Percentiles rank a stretch among this genome's conserved stretches.
Evolutionary conservation across 352 stramenopile species (phyloP).

Genomic region (Phytophthora crassamura): DNA sequence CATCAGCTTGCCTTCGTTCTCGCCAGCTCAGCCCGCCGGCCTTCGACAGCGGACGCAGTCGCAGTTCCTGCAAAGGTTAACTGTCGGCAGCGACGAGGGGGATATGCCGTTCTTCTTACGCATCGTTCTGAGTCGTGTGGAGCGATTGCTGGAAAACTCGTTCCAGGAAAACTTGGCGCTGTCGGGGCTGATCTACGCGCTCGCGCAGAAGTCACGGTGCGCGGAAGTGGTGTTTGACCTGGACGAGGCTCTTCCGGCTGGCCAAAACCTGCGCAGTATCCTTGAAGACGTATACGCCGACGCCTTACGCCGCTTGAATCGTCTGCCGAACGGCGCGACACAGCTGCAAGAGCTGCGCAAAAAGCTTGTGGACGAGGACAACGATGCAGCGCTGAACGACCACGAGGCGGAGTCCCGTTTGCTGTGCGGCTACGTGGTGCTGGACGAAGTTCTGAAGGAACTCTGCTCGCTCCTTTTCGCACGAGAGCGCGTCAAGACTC

Average conservation of each 20-base stretch:
- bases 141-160: slow-evolving; percentile 82
- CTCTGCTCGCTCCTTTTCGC: slow-evolving; percentile 84
- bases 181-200: slow-evolving; percentile 75
- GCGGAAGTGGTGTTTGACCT: slow-evolving; percentile 62
- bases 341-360: slow-evolving; percentile 62
- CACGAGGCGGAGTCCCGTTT: slow-evolving; percentile 72
- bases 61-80: slow-evolving; percentile 24
- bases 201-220: slow-evolving; percentile 72
- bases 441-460: slow-evolving; percentile 89
- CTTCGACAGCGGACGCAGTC: slow-evolving; percentile 39
- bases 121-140: slow-evolving; percentile 78
- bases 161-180: slow-evolving; percentile 86
- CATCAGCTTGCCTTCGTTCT: slow-evolving; percentile 74
- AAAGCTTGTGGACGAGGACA: slow-evolving; percentile 74
- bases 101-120: slow-evolving; percentile 64
- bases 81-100: slow-evolving; percentile 17
- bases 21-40: slow-evolving; percentile 48
- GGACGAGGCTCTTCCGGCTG: slow-evolving; percentile 41
- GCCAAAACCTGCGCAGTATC: slow-evolving; percentile 73
- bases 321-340: slow-evolving; percentile 57
- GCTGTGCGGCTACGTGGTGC: slow-evolving; percentile 76
- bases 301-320: slow-evolving; percentile 62
- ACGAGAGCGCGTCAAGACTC: slow-evolving; percentile 68
- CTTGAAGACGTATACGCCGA: slow-evolving; percentile 84
- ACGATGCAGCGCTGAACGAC: slow-evolving; percentile 63